A percentile compares a stretch with the other conserved stretches of the same genome.
Evolutionary conservation across 1,284 basidiomycete species (phyloP).

Genomic region (Trichosporon coremiiforme): DNA sequence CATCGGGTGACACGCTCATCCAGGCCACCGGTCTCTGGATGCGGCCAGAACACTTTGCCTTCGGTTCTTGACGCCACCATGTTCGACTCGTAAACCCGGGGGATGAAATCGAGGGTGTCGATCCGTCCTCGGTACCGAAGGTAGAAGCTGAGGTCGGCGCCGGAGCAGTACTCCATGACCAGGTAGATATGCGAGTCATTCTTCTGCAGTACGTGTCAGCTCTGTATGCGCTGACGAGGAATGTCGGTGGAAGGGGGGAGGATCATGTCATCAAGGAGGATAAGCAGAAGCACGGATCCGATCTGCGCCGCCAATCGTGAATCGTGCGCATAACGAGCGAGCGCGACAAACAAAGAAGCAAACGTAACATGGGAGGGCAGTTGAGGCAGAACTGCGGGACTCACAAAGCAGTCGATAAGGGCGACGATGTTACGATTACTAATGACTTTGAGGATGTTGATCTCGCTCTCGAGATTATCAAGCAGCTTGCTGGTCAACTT

Average conservation of each 20-base stretch:
- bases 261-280: constrained; percentile 11
- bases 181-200: constrained; percentile 93
- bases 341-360: constrained; percentile 4
- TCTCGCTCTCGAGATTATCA: constrained; percentile 94
- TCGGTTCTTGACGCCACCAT: constrained; percentile 57
- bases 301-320: constrained; percentile 1
- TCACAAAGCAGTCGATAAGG: constrained; percentile 82
- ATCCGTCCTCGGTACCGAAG: constrained; percentile 91
- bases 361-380: background rate
- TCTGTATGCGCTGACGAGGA: constrained; percentile 16
- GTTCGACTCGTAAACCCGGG: constrained; percentile 60
- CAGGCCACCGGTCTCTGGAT: constrained; percentile 85
- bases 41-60: constrained; percentile 75
- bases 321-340: background rate
- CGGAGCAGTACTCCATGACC: constrained; percentile 96
- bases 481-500: constrained; percentile 89
- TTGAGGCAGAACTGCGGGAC: constrained; percentile 33
- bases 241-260: background rate
- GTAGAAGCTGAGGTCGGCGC: constrained; percentile 92
- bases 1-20: constrained; percentile 88
- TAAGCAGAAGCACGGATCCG: constrained; percentile 17
- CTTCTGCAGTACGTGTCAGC: constrained; percentile 62
- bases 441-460: constrained; percentile 91
- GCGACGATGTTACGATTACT: constrained; percentile 92
- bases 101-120: constrained; percentile 76